These are phyloP conservation scores for Epichloe gansuensis DNA, from an alignment of 2,329 filamentous ascomycete genomes.

Conservation along the genomic window DNA sequence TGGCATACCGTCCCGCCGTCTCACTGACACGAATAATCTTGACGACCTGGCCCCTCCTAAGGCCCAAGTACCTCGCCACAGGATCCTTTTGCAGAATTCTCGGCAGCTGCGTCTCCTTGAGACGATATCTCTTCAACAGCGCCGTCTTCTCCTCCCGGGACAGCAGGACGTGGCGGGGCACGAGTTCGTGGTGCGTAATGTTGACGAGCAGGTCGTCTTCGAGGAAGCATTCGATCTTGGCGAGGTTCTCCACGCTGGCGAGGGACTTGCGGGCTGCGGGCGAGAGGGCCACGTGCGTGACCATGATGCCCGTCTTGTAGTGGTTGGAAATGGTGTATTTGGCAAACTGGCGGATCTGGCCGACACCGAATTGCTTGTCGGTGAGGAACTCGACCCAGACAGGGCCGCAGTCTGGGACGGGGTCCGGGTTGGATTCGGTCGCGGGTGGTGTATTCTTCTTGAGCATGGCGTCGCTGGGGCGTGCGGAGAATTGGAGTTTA, in stretches of 20 bases:
- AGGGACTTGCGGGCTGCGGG: slow-evolving; percentile 81
- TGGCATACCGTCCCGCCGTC: slow-evolving; percentile 91
- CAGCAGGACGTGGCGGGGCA: slow-evolving; percentile 84
- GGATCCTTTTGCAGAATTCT: slow-evolving; percentile 86
- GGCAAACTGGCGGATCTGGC: slow-evolving; percentile 83
- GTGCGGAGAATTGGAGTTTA: slow-evolving; percentile 78
- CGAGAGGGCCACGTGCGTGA: slow-evolving; percentile 72
- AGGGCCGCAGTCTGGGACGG: slow-evolving; percentile 63
- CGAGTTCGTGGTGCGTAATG: slow-evolving; percentile 94
- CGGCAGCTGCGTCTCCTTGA: slow-evolving; percentile 96
- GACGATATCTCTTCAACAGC: slow-evolving; percentile 74
- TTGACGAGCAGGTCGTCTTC: slow-evolving; percentile 95
- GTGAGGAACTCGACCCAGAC: slow-evolving; percentile 89
- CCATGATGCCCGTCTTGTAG: slow-evolving; percentile 83
- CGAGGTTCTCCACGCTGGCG: slow-evolving; percentile 60
- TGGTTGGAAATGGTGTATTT: slow-evolving; percentile 67
- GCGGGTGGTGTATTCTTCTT: slow-evolving; percentile 67
- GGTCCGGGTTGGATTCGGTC: slow-evolving; percentile 56
- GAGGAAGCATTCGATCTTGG: slow-evolving; percentile 85
- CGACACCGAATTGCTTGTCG: slow-evolving; percentile 72
- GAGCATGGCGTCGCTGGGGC: slow-evolving; percentile 74
- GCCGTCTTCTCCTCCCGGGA: slow-evolving; percentile 81
- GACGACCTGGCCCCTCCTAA: slow-evolving; percentile 86
- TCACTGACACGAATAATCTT: slow-evolving; percentile 96
- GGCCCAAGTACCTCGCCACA: slow-evolving; percentile 79